Conservation (phyloP, 768 basidiomycete species). For the Leccinum pellstonianum region DNA sequence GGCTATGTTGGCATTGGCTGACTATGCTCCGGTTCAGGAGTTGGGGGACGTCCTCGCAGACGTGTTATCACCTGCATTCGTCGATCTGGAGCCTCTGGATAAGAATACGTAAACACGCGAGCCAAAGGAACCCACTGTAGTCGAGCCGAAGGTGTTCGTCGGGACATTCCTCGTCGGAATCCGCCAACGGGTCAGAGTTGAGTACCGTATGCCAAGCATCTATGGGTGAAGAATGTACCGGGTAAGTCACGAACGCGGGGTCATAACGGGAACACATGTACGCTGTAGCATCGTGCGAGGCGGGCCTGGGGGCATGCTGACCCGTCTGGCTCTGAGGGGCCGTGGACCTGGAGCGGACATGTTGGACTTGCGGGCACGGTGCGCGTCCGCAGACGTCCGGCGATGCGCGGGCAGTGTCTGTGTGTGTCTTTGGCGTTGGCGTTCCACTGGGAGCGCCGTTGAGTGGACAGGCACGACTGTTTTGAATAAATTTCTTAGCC, state of each 20-base stretch:
- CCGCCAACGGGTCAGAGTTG: conserved; percentile 67
- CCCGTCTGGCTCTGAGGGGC: conserved; percentile 26
- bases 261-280: conserved; percentile 34
- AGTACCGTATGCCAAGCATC: conserved; percentile 73
- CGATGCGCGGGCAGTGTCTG: conserved; percentile 23
- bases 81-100: conserved; percentile 41
- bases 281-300: conserved; percentile 65
- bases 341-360: conserved; percentile 21
- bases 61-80: conserved; percentile 60
- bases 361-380: conserved; percentile 25
- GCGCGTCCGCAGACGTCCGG: conserved; percentile 28
- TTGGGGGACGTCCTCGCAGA: conserved; percentile 55
- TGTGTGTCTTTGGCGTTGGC: conserved; percentile 26
- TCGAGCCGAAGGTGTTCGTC: conserved; percentile 67
- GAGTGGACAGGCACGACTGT: conserved; percentile 24
- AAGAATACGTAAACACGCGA: conserved; percentile 4
- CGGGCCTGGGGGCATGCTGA: conserved; percentile 29
- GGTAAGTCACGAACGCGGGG: conserved; percentile 5
- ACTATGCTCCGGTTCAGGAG: conserved; percentile 45
- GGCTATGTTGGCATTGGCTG: conserved; percentile 13
- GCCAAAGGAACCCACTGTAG: conserved; percentile 46
- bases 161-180: conserved; percentile 70
- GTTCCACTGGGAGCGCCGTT: conserved; percentile 17
- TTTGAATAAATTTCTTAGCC: conserved; percentile 11
- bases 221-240: conserved; percentile 27